Evolutionary conservation across 2,329 filamentous ascomycete species (phyloP), one percentile per base, ranked within the genome.

Genomic region (Aureobasidium lini): DNA sequence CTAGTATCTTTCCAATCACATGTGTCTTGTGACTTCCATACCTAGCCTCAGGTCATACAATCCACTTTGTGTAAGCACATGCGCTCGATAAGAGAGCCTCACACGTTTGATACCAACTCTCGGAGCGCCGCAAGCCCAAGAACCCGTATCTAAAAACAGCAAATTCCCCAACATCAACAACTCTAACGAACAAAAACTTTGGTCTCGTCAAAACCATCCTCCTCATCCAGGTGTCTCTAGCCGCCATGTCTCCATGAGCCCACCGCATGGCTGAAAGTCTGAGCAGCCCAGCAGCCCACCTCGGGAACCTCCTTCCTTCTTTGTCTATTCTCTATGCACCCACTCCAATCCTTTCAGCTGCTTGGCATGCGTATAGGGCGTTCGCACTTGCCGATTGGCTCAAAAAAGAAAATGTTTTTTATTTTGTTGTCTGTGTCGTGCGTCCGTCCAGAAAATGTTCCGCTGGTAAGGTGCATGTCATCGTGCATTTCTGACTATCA

Each of bases 101-200:
- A 29, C 13, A 7, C 18, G 36, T 31, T 29, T 15, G 18, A 23
- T 52, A 52, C 7, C 34, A 16, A 29, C 23, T 39, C 23, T 31
- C n/a, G 16, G 13, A 49, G 46, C 31, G 46, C 47, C 47, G 31
- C 47, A 37, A 31, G 34, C 34, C 18, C 48, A n/a, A 15, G 16
- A 10, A 40, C 23, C 15, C 37, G 37, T 13, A n/a, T 52, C 48
- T 52, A 52, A 29, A 52, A 52, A 50, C 32, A 52, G 48, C 18
- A 52, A 52, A 37, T 34, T 52, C 48, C 34, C 48, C 48, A 52
- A 52, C 48, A 52, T 52, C 36, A 29, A 10, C 34, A 52, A 28
- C 48, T 16, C 18, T 31, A 49, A 37, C 48, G 47, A 50, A 52
- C 34, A 39, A 37, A 36, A 4, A 16, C 31, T 49, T 36, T 23